Evolutionary conservation across 2,329 filamentous ascomycete genomes (phyloP), one percentile per base, ranked within the genome.

Genomic region (Trichophyton schoenleinii): DNA sequence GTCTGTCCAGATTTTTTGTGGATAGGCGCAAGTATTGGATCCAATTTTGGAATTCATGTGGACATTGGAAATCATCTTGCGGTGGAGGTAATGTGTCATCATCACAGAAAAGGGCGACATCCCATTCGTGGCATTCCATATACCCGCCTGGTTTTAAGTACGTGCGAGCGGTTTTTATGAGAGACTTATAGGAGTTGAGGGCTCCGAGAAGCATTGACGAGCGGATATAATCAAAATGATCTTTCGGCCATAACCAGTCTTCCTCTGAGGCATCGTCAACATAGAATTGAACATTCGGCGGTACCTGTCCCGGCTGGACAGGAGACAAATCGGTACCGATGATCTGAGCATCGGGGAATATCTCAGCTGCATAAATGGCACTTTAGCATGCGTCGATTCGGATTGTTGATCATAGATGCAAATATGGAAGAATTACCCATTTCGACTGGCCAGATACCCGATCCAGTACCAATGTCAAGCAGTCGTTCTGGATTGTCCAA

Each of bases 251-350:
- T 73, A 81, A 74, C 83, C 83, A 85, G 61, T 87, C 80, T 1
- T 78, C 75, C 68, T 84, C 82, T 2, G 80, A 78, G 68, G 79
- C 79, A 67, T 91, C 87, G 68, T 90, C 87, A 53, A 91, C 80
- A 63, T 84, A 83, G 66, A 91, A 91, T 64, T 84, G 82, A 13
- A 90, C 85, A 64, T 91, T 91, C 18, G 82, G 80, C 0, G 88
- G 87, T 0, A 89, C 85, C 57, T 81, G 77, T 3, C 75, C 74
- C 1, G 85, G 84, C 68, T 88, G 86, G 28, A 87, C 84, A 1
- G 85, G 84, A 0, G 84, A 87, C 4, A 88, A 76, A 67, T 88
- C 61, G 18, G 63, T 64, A 9, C 63, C 63, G 41, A 61, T 59
- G 15, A 64, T 61, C 31, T 62, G 25, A 8, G 63, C 57, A 11